Percentiles rank a stretch among this genome's conserved stretches.
phyloP scores from a whole-genome alignment of 176 grass and related monocot genomes.

The Aegilops speltoides region DNA sequence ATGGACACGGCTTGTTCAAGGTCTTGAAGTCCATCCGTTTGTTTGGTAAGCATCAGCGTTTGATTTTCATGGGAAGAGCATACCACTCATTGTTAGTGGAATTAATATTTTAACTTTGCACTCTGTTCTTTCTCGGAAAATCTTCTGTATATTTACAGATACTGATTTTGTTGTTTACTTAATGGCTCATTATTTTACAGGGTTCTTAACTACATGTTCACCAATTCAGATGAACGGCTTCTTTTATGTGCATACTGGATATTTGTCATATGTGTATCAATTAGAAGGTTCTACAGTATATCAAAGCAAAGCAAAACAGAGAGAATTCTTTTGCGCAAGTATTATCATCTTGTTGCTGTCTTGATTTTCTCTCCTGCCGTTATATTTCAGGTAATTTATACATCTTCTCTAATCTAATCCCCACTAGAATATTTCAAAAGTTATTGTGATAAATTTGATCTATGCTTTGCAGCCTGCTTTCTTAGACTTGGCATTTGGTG shows the following conservation, averaged over 20 bases:
- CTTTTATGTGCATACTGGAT: conserved; percentile 88
- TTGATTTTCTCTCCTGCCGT: conserved; percentile 89
- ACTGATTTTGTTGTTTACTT: conserved; percentile 1
- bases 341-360: conserved; percentile 93
- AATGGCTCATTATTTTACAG: conserved; percentile 51
- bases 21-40: conserved; percentile 69
- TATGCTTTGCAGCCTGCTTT: conserved; percentile 76
- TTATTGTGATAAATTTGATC: conserved; percentile 20
- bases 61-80: not conserved
- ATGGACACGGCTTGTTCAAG: conserved; percentile 69
- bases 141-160: not conserved
- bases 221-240: conserved; percentile 56
- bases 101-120: not conserved
- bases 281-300: conserved; percentile 81
- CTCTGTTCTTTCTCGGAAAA: not conserved
- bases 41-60: conserved; percentile 55
- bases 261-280: conserved; percentile 72
- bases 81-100: not conserved
- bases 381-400: conserved; percentile 72
- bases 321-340: conserved; percentile 90
- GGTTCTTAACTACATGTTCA: conserved; percentile 78
- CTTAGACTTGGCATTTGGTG: conserved; percentile 97
- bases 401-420: not conserved
- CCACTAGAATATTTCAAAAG: conserved; percentile 3
- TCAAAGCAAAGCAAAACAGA: conserved; percentile 85